Percentiles rank a stretch among this genome's conserved stretches.
These are phyloP conservation scores for Aspergillus fructus DNA, from an alignment of 2,329 filamentous ascomycete species.

Conservation along the genomic window DNA sequence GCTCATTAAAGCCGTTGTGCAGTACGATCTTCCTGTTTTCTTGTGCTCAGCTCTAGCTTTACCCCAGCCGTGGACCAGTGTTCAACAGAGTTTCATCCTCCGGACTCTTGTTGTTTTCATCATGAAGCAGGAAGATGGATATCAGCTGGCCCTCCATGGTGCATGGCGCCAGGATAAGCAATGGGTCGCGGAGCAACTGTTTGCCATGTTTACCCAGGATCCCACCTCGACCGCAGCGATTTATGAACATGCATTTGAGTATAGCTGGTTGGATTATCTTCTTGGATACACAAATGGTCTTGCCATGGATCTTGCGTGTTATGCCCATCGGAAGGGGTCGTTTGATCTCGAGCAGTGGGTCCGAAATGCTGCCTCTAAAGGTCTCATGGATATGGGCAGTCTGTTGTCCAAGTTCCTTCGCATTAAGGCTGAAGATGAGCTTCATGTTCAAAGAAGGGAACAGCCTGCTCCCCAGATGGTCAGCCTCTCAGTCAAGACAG, in stretches of 20 bases:
- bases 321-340: conserved; percentile 77
- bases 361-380: conserved; percentile 64
- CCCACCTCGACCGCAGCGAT: conserved; percentile 67
- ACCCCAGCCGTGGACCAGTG: conserved; percentile 49
- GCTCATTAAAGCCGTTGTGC: conserved; percentile 61
- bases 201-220: conserved; percentile 71
- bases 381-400: conserved; percentile 65
- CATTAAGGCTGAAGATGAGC: conserved; percentile 81
- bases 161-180: conserved; percentile 87
- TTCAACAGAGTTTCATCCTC: conserved; percentile 50
- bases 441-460: conserved; percentile 68
- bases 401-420: conserved; percentile 76
- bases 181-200: conserved; percentile 79
- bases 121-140: conserved; percentile 71
- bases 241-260: conserved; percentile 75
- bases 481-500: conserved; percentile 79
- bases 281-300: conserved; percentile 78
- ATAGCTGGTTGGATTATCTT: conserved; percentile 81
- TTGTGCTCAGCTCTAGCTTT: conserved; percentile 50
- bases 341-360: conserved; percentile 82
- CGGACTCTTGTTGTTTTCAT: conserved; percentile 75
- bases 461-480: conserved; percentile 67
- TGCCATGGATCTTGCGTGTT: conserved; percentile 80
- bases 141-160: conserved; percentile 86
- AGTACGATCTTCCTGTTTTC: conserved; percentile 51